Evolutionary conservation across 495 filamentous ascomycete genomes (phyloP).

Genomic region (Talaromyces wortmannii): DNA sequence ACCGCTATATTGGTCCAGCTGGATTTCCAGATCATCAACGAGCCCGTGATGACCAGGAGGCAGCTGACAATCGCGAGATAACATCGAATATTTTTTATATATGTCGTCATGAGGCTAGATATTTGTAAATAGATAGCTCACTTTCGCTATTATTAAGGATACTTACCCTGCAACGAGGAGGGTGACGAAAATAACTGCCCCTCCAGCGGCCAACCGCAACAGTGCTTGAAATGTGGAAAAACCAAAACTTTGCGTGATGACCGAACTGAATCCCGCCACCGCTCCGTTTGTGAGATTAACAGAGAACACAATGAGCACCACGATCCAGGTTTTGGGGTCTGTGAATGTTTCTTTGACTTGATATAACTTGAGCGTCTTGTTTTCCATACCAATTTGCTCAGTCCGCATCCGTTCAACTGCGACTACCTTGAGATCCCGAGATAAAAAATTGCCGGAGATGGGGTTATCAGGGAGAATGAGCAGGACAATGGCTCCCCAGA

Average conservation of each 20-base stretch:
- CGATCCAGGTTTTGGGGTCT: conserved; percentile 29
- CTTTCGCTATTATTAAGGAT: neutral
- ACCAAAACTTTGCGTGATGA: conserved; percentile 25
- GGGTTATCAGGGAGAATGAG: conserved; percentile 43
- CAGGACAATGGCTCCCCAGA: conserved; percentile 27
- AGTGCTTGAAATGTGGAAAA: conserved; percentile 13
- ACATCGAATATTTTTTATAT: neutral
- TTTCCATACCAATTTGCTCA: conserved; percentile 50
- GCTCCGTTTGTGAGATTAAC: conserved; percentile 19
- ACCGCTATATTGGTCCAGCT: neutral
- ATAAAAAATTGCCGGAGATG: conserved; percentile 31
- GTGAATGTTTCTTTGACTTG: conserved; percentile 39
- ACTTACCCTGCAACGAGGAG: neutral
- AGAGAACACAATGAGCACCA: conserved; percentile 8
- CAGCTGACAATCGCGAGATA: neutral
- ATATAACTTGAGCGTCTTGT: conserved; percentile 43
- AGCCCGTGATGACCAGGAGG: neutral
- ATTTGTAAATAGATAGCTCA: neutral
- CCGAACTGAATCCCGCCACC: conserved; percentile 22
- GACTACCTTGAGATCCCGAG: conserved; percentile 32
- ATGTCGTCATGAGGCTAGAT: neutral
- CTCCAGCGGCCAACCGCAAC: neutral
- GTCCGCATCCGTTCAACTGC: conserved; percentile 45
- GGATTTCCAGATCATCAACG: neutral
- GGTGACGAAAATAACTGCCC: neutral